Evolutionary conservation across 805 yeast genomes (phyloP), one percentile per base, ranked within the genome.

Genomic region (Candida gorgasii): DNA sequence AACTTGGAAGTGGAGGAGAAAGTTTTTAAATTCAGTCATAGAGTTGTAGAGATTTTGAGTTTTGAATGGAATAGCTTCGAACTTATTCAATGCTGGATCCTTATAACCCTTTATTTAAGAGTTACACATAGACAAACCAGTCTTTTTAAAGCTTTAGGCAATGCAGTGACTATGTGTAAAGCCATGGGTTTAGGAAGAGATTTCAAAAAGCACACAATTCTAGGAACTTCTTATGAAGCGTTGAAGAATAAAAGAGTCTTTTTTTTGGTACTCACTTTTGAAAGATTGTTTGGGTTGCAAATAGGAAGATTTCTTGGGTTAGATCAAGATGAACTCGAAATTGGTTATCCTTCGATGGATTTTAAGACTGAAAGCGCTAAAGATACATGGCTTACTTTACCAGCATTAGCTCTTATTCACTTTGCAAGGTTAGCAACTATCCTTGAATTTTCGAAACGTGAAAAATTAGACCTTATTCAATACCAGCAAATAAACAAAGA

Each of bases 251-350:
- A 64, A 49, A 62, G 84, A 37, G 69, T 80, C 1, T 81, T 76
- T 53, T 80, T 82, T 80, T 48, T 72, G 15, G 76, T 75, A 5
- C 81, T 72, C 50, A 68, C 77, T 1, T 62, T 76, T 61, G 87
- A 81, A 50, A 65, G 80, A 45, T 45, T 79, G 12, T 56, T 78
- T 45, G 78, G 77, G 4, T 59, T 79, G 31, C 84, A 78, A 44
- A 65, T 70, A 28, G 86, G 84, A 1, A 59, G 79, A 34, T 61
- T 64, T 54, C 65, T 61, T 22, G 57, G 63, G 24, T 47, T 54
- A 13, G 73, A 66, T 16, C 57, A 56, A 11, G 71, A 67, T 32
- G 76, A 72, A 39, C 57, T 71, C 16, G 53, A 57, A n/a, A 51
- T 68, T 3, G 51, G 42, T 2, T 65, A 51, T 45, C 78, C 73